Evolutionary conservation across 345 rosid genomes (phyloP).

Genomic region (Camelina sativa): DNA sequence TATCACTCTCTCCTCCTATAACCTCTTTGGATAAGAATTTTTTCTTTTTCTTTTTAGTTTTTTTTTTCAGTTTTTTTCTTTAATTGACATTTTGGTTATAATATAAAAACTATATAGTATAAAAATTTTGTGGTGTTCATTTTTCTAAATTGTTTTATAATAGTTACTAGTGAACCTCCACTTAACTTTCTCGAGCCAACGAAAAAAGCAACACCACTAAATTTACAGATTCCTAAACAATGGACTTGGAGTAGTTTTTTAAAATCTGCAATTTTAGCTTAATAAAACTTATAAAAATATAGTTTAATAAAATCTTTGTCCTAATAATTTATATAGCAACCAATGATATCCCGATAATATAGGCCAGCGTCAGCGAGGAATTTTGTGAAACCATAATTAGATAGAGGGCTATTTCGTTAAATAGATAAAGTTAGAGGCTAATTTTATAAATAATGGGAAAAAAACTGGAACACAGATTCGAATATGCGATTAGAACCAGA

Average conservation of each 20-base stretch:
- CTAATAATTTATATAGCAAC: background rate
- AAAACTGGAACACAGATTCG: conserved; percentile 17
- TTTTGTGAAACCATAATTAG: background rate
- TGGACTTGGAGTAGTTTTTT: no score
- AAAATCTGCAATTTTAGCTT: background rate
- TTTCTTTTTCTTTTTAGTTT: no score
- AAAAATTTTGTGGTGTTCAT: conserved; percentile 13
- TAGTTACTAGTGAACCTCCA: background rate
- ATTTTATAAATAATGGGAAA: background rate
- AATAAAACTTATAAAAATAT: background rate
- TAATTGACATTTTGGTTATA: background rate
- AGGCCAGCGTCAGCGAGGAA: background rate
- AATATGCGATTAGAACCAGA: conserved; percentile 25
- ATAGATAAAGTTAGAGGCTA: background rate
- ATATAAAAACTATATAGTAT: background rate
- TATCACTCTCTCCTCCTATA: conserved; percentile 12
- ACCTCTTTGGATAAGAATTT: conserved; percentile 35
- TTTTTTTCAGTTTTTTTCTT: background rate
- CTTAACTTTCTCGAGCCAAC: background rate
- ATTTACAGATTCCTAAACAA: background rate
- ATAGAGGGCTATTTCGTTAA: conserved; percentile 3
- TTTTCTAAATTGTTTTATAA: conserved; percentile 5
- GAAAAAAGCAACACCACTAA: background rate
- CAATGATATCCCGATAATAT: background rate
- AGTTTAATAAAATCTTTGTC: no score